Conservation (phyloP, 2,329 filamentous ascomycete genomes). For the Colletotrichum spaethianum region DNA sequence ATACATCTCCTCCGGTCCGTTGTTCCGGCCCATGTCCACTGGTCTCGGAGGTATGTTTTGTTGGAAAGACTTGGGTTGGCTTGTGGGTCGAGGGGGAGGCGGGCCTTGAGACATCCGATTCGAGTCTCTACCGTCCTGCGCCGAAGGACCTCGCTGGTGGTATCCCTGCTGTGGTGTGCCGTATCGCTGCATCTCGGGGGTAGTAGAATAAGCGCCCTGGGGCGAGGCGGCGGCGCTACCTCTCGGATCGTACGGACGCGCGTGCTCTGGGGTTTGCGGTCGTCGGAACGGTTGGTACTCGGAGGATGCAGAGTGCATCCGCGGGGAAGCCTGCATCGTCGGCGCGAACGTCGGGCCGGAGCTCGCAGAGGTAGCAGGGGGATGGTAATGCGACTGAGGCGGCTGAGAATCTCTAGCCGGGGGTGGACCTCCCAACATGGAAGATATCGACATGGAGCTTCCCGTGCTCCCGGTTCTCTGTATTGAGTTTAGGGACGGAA, state of each 20-base stretch:
- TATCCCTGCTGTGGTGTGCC: conserved; percentile 70
- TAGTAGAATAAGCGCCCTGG: conserved; percentile 66
- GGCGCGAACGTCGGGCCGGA: conserved; percentile 63
- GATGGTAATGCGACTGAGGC: conserved; percentile 58
- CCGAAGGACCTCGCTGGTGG: conserved; percentile 64
- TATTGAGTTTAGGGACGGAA: conserved; percentile 66
- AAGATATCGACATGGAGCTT: conserved; percentile 74
- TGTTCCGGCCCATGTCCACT: conserved; percentile 61
- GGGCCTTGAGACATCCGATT: conserved; percentile 48
- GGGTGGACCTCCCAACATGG: conserved; percentile 70
- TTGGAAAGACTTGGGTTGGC: conserved; percentile 65
- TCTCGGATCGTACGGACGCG: conserved; percentile 67
- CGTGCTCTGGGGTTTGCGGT: conserved; percentile 81
- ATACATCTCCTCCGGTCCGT: conserved; percentile 60
- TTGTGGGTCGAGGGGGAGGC: conserved; percentile 63
- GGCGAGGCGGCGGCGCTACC: conserved; percentile 63
- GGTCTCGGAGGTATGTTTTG: conserved; percentile 60
- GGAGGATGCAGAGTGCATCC: conserved; percentile 67
- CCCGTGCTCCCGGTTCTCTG: conserved; percentile 62
- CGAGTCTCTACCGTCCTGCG: conserved; percentile 61
- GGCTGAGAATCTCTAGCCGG: conserved; percentile 59
- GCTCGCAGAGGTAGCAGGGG: conserved; percentile 52
- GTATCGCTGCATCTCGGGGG: conserved; percentile 72
- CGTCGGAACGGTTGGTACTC: conserved; percentile 76
- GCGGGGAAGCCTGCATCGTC: conserved; percentile 68